Base-by-base conservation (phyloP, 257 asterid species). In the Rehmannia glutinosa region DNA sequence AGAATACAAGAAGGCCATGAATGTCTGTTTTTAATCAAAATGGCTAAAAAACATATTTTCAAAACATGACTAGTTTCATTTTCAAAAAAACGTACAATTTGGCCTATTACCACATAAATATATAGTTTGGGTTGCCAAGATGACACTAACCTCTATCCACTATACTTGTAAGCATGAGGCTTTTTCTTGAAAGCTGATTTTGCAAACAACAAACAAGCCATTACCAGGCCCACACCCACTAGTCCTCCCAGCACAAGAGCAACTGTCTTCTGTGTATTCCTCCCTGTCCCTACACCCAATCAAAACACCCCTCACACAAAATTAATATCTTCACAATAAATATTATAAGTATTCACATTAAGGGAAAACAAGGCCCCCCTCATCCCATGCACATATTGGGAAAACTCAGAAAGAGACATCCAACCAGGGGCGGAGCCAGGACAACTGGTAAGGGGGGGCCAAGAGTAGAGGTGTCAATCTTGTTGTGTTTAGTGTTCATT, bases 191-290 rank as follows among this genome's bases (percentile, higher is more conserved):
- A 73, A 25, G 72, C 80, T 38, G 98, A 86, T 90, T 68, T 90
- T 8, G 82, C 52, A 68, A 90, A 81, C 68, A 90, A 17, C 89
- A 92, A 72, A 59, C 88, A 81, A 43, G 98, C 89, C 77, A 79
- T 24, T 62, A 82, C 82, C 55, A 92, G 70, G 3, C 95, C 95
- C 54, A 83, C 68, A 16, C 94, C 98, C 64, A 75, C 93, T 16
- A 81, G 24, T 51, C 95, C 98, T 63, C 98, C 98, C 36, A 90
- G 73, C 59, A 82, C 82, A 49, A 92, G 74, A 2, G 98, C 96
- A 19, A 92, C 73, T 2, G 85, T 85, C 83, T 86, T 90, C 82
- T 92, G 84, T 17, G 92, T 47, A 36, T 55, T 87, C 69, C 74
- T 43, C 50, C 73, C 74, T 0, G 17, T 27, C 71, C 90, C 96